Evolutionary conservation across 2,329 filamentous ascomycete genomes (phyloP).

Genomic region (Simplicillium aogashimaense): DNA sequence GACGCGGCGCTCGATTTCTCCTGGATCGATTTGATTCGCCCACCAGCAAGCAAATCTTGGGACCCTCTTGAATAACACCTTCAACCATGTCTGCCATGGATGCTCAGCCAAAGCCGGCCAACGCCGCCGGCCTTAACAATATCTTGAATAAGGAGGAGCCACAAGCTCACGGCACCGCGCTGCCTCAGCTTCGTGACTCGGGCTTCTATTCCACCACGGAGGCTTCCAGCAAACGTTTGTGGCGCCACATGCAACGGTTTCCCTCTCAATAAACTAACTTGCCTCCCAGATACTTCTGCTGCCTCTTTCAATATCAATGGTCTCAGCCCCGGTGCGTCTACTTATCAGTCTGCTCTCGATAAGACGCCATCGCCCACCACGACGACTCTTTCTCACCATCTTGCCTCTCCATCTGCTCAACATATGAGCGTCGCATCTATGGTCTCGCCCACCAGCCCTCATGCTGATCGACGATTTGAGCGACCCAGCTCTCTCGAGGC

Average conservation of each 20-base stretch:
- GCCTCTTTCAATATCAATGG: constrained; percentile 27
- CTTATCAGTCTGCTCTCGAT: constrained; percentile 43
- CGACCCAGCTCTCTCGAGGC: constrained; percentile 26
- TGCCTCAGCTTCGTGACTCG: constrained; percentile 27
- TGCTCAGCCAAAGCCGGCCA: constrained; percentile 17
- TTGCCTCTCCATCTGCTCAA: constrained; percentile 44
- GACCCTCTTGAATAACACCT: not conserved
- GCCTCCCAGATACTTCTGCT: constrained; percentile 23
- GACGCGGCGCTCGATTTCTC: too few relatives aligned
- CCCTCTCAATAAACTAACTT: not conserved
- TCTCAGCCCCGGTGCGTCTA: constrained; percentile 31
- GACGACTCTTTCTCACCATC: constrained; percentile 37
- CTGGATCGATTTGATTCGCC: too few relatives aligned
- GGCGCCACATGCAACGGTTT: not conserved
- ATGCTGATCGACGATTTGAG: constrained; percentile 32
- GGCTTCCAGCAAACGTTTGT: constrained; percentile 32
- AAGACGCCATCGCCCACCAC: constrained; percentile 54
- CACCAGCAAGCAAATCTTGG: too few relatives aligned
- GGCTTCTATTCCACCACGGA: constrained; percentile 34
- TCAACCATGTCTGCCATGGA: constrained; percentile 15
- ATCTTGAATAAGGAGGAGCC: constrained; percentile 27
- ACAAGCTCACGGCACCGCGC: constrained; percentile 8
- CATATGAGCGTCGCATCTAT: constrained; percentile 59
- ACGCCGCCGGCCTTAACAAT: constrained; percentile 26
- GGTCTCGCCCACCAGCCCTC: constrained; percentile 48